Evolutionary conservation across 2,329 filamentous ascomycete species (phyloP), one percentile per base, ranked within the genome.

Genomic region (Colletotrichum kahawae): DNA sequence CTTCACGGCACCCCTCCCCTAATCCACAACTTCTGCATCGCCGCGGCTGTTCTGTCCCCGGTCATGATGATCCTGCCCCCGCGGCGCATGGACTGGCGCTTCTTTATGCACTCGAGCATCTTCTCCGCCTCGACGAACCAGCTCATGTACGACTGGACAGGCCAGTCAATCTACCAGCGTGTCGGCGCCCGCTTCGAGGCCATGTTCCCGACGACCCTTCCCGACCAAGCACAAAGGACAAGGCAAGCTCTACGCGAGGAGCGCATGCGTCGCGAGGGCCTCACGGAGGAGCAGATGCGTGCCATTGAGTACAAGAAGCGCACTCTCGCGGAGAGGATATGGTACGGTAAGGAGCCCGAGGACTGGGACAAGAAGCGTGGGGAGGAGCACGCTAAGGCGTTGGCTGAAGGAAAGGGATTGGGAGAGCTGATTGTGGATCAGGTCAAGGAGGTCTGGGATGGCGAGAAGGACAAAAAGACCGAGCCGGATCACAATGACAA

Each of bases 281-380:
- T 77, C 51, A 75, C 71, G 33, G 76, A 79, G 77, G 77, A 77
- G 62, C 77, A 79, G 71, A 78, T 77, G 77, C 76, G 78, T 71
- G 79, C 81, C 29, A 75, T 81, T 34, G 81, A 79, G 72, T 77
- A 71, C 65, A 68, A 76, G 67, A 67, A 77, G 77, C 77, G 80
- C 13, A 78, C 82, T 70, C 65, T 82, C 64, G 80, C 90, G 70
- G 83, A 88, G 76, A 85, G 85, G 77, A 81, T 92, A 18, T 92
- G 91, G 91, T 89, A 91, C 87, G 91, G 91, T 38, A 86, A 85
- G 48, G 90, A 91, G 80, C 82, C 82, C n/a, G 85, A 87, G 59
- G 86, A 89, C 77, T 92, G 90, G 90, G 85, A 86, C 80, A 82
- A 87, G 82, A 87, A 88, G 85, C 84, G 90, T 76, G 83, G 86